phyloP scores from a whole-genome alignment of 352 stramenopile species.

The Pythium rishiriense region DNA sequence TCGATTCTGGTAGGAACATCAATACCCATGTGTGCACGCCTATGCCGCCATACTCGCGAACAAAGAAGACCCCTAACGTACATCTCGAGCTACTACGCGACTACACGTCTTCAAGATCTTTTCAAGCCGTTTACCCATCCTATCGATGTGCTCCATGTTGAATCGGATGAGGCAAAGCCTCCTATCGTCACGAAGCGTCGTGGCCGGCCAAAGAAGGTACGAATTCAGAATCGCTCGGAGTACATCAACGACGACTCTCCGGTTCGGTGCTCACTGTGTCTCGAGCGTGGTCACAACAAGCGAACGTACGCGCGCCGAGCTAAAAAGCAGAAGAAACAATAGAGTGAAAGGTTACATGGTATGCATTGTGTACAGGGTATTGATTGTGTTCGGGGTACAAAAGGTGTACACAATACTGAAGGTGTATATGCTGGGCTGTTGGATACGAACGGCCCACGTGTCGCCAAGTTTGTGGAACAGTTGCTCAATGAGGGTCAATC shows the following conservation, averaged over 20 bases:
- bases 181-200: background rate
- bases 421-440: no score
- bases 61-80: background rate
- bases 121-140: background rate
- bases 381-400: no score
- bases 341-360: no score
- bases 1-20: background rate
- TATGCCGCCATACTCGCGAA: background rate
- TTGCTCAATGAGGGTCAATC: no score
- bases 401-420: no score
- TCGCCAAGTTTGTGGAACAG: no score
- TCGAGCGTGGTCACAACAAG: background rate
- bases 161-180: background rate
- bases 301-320: background rate
- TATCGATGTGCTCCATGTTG: background rate
- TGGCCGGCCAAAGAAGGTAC: slow-evolving; percentile 1
- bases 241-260: slow-evolving; percentile 11
- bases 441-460: no score
- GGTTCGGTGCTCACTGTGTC: background rate
- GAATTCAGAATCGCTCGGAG: slow-evolving; percentile 5
- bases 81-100: background rate
- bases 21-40: slow-evolving; percentile 1
- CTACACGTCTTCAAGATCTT: background rate
- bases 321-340: no score
- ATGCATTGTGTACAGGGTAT: no score